These are phyloP conservation scores for Boletus sensibilis DNA, from an alignment of 768 basidiomycete genomes.

Conservation along the genomic window DNA sequence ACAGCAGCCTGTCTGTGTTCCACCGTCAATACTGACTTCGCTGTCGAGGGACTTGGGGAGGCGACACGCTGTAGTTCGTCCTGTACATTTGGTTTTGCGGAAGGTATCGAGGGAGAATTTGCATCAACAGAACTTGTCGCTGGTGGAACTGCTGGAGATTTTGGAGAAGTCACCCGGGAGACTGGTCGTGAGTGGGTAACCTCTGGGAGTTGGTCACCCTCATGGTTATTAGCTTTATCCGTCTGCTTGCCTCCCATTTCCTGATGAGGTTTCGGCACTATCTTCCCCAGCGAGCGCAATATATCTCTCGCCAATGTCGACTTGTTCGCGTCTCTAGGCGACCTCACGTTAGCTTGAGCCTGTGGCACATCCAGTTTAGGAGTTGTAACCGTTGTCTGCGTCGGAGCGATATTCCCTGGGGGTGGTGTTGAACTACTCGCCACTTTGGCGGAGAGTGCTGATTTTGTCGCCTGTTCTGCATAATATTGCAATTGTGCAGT, in stretches of 20 bases:
- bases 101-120: neutral
- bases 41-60: neutral
- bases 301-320: slow-evolving; percentile 56
- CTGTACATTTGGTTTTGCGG: neutral
- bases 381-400: slow-evolving; percentile 3
- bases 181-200: neutral
- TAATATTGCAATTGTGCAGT: slow-evolving; percentile 22
- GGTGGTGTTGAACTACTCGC: neutral
- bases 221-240: neutral
- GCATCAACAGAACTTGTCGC: neutral
- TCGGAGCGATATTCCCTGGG: neutral
- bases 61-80: neutral
- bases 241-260: slow-evolving; percentile 5
- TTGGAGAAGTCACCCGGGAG: neutral
- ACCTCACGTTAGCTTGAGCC: slow-evolving; percentile 10
- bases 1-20: neutral
- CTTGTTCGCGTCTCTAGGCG: slow-evolving; percentile 45
- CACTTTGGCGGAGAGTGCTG: slow-evolving; percentile 4
- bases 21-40: neutral
- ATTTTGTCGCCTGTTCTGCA: slow-evolving; percentile 17
- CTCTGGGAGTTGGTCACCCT: neutral
- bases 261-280: slow-evolving; percentile 4
- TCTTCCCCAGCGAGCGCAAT: slow-evolving; percentile 47
- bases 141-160: neutral
- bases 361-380: slow-evolving; percentile 5